These are phyloP conservation scores for Blastocrithidia nonstop DNA, from an alignment of 208 protist genomes.

Conservation along the genomic window DNA sequence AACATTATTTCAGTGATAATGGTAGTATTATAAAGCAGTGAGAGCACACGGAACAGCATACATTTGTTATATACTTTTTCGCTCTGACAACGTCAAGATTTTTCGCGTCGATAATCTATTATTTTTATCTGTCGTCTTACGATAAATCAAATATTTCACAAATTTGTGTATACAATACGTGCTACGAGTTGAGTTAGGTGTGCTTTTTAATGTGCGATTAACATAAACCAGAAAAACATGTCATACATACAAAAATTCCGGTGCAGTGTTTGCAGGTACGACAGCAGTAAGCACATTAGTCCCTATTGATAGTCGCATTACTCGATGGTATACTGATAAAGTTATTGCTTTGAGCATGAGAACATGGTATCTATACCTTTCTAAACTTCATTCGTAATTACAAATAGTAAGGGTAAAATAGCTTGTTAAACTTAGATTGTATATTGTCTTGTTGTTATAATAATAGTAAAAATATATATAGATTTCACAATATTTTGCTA, in stretches of 20 bases:
- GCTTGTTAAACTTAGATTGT: no score
- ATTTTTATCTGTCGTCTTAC: conserved; percentile 11
- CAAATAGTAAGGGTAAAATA: not conserved
- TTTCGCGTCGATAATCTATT: conserved; percentile 36
- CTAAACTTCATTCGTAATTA: conserved; percentile 29
- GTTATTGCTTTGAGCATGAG: conserved; percentile 66
- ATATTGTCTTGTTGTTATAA: no score
- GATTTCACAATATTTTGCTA: not conserved
- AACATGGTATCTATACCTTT: conserved; percentile 35
- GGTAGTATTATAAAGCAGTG: no score
- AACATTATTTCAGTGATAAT: no score
- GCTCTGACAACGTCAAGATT: conserved; percentile 37
- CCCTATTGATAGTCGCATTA: conserved; percentile 39
- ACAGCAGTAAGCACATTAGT: conserved; percentile 85
- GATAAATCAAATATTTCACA: conserved; percentile 33
- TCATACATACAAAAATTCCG: conserved; percentile 77
- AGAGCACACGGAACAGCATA: no score
- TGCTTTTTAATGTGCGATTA: conserved; percentile 61
- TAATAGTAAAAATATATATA: conserved; percentile 4
- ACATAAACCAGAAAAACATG: conserved; percentile 60
- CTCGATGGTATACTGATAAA: conserved; percentile 15
- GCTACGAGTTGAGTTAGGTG: conserved; percentile 14
- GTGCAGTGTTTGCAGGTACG: conserved; percentile 25
- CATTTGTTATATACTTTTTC: conserved; percentile 47
- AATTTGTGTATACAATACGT: conserved; percentile 61